These are phyloP conservation scores for Fusarium heterosporum DNA, from an alignment of 2,329 filamentous ascomycete genomes.

Conservation along the genomic window DNA sequence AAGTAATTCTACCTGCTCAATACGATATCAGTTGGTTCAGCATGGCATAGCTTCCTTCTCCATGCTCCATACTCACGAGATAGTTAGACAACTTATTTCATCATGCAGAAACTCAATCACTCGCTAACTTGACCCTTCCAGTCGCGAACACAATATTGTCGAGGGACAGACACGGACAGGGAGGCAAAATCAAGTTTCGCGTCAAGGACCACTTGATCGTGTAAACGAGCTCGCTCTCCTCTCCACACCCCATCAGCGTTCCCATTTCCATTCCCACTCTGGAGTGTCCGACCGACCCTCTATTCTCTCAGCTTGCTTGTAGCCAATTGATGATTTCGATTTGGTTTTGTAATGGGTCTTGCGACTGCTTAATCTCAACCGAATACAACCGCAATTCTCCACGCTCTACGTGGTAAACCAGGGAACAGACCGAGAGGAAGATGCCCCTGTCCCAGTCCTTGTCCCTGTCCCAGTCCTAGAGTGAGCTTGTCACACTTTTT, in stretches of 20 bases:
- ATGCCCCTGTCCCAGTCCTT: not conserved
- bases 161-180: not conserved
- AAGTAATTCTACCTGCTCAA: not conserved
- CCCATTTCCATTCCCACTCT: conserved; percentile 28
- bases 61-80: too few species aligned
- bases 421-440: conserved; percentile 6
- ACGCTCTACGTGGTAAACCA: conserved; percentile 24
- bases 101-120: conserved; percentile 12
- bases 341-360: not conserved
- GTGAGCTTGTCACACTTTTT: not conserved
- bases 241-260: conserved; percentile 20
- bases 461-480: too few species aligned
- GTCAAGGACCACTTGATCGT: not conserved
- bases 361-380: conserved; percentile 16
- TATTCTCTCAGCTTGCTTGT: conserved; percentile 15
- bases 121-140: not conserved
- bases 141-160: not conserved
- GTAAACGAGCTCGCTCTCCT: not conserved
- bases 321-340: conserved; percentile 21
- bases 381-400: not conserved
- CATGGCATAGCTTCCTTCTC: conserved; percentile 7
- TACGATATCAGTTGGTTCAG: conserved; percentile 11
- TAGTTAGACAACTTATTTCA: conserved; percentile 20
- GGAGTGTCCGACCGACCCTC: conserved; percentile 9
- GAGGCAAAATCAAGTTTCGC: conserved; percentile 19